Base-by-base conservation (phyloP, 1,139 yeast genomes). In the Insectozyma bohioensis region DNA sequence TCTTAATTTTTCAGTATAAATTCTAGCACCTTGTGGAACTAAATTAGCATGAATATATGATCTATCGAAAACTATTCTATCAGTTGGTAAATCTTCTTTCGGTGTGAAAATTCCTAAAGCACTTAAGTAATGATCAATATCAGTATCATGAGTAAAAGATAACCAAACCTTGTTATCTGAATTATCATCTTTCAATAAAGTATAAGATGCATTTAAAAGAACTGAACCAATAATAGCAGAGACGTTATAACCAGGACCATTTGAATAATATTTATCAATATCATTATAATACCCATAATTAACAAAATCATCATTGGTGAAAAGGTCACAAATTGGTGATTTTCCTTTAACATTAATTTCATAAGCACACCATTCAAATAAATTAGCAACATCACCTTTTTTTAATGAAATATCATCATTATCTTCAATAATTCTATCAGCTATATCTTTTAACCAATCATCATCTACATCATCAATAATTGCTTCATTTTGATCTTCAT, bases 131-230 rank as follows among this genome's bases (percentile, higher is more conserved):
- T 70, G 58, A 31, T 71, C 60, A 29, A 78, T 56, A 47, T 79
- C 80, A 26, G 75, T 62, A 49, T 80, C 85, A 50, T 80, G 87
- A 13, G 78, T 63, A 52, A 80, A 80, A 11, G 73, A 62, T 41
- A 74, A 56, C 63, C 64, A 47, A 41, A 72, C 49, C 55, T 70
- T 56, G 25, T 52, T 47, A 4, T 31, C 33, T 18, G 35, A 31
- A 50, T 51, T 40, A 10, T 41, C 38, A 17, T 63, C 61, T 37
- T 58, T 49, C 37, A 64, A 51, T 30, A 77, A 54, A 21, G 61
- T 51, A 33, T 71, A 49, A 5, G 79, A 61, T n/a, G 83, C 80
- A 37, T 72, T 64, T 30, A 71, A 62, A 41, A 66, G 65, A 1
- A 68, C 65, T 1, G 79, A 64, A 2, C 80, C 82, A 24, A 69